Base-by-base conservation (phyloP, 805 yeast species). In the Candida rishiriensis region DNA sequence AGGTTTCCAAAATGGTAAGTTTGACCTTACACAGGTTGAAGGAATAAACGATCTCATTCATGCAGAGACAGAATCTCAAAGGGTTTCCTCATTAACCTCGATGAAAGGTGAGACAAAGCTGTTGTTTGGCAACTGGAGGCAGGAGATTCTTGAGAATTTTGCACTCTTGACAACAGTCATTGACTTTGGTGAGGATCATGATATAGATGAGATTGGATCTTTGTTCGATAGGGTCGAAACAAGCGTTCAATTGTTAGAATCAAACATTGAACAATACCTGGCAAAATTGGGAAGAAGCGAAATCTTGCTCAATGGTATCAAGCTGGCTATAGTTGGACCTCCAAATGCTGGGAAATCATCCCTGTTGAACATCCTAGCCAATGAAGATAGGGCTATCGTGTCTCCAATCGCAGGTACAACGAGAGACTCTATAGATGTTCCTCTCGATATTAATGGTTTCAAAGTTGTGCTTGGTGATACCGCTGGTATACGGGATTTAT, bases 261-360 rank as follows among this genome's bases (percentile, higher is more conserved):
- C 3, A 0, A 81, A 83, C 29, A 69, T 89, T 12, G 44, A 55
- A 0, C 44, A 57, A 12, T 78, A 75, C 51, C 53, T 79, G 18
- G 38, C 49, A 1, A 77, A 71, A 54, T 76, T 83, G 5, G 69
- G 70, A 34, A 66, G 78, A 42, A 76, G 88, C 0, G 85, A 81
- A 51, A 67, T 90, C 1, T 61, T 91, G 13, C 63, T 83, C 34
- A 70, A 75, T 18, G 99, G 99, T 1, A 79, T 91, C 28, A 78
- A 78, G 45, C 55, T 90, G 21, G 79, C 83, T 0, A 66, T 93
- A 10, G 51, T 90, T 12, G 99, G 99, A 0, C 93, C 95, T 7
- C 97, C 99, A 1, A 93, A 93, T 63, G 97, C 96, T 1, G 99
- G 99, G 0, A 93, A 93, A 60, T 89, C 97, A 3, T 87, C 96